Evolutionary conservation across 495 filamentous ascomycete species (phyloP).

Genomic region (Tetracladium setigerum): DNA sequence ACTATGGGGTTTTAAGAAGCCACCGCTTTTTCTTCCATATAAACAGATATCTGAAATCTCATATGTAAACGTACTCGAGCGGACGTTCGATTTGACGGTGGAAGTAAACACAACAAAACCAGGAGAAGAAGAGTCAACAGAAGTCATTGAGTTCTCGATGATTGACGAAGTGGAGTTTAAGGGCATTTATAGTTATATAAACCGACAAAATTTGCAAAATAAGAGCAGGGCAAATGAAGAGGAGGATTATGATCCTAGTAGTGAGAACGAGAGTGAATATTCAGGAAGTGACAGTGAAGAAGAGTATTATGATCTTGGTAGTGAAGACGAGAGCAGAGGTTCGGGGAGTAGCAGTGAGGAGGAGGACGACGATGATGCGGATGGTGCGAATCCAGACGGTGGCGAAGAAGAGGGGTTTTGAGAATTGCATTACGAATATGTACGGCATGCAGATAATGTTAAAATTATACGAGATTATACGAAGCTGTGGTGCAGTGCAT

Average conservation of each 20-base stretch:
- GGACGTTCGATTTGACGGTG: slow-evolving; percentile 89
- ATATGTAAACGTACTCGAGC: slow-evolving; percentile 83
- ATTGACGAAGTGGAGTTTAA: slow-evolving; percentile 77
- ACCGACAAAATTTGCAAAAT: slow-evolving; percentile 75
- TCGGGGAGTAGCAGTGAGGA: too few relatives aligned
- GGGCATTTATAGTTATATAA: slow-evolving; percentile 80
- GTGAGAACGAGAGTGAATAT: slow-evolving; percentile 65
- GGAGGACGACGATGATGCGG: too few relatives aligned
- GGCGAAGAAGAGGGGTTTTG: too few relatives aligned
- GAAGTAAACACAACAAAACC: slow-evolving; percentile 36
- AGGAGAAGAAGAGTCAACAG: slow-evolving; percentile 23
- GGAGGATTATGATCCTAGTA: slow-evolving; percentile 83
- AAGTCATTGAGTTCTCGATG: slow-evolving; percentile 79
- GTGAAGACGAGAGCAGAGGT: too few relatives aligned
- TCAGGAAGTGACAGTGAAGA: slow-evolving; percentile 48
- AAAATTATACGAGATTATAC: too few relatives aligned
- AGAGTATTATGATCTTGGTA: too few relatives aligned
- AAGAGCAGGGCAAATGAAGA: slow-evolving; percentile 88
- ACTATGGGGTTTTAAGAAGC: slow-evolving; percentile 93
- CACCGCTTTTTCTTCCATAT: slow-evolving; percentile 77
- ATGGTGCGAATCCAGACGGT: too few relatives aligned
- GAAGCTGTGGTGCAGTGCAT: too few relatives aligned
- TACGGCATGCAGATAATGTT: too few relatives aligned
- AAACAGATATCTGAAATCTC: slow-evolving; percentile 70
- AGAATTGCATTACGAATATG: too few relatives aligned